Evolutionary conservation across 371 early-diverging fungal genomes (phyloP), one percentile per base, ranked within the genome.

Genomic region (Mucor piriformis): DNA sequence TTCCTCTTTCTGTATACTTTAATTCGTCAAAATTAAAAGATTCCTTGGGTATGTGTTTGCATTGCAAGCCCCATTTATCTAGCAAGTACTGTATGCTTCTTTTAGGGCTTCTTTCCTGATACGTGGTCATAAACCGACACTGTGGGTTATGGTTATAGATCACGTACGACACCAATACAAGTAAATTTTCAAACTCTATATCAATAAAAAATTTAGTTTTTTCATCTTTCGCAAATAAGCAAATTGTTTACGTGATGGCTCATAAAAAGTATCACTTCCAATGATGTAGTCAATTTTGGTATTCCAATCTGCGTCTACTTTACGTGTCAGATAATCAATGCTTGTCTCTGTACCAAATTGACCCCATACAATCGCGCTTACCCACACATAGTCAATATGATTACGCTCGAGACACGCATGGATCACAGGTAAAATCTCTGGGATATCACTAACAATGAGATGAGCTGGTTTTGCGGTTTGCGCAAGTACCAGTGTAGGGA

Each of bases 181-280:
- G 44, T 21, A 84, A 53, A n/a, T 77, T 72, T 38, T 84, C 83
- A 58, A 84, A 84, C 33, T 84, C 85, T 84, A 32, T n/a, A n/a
- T 27, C 6, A 53, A 20, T 27, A 11, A 6, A 23, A 34, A 27
- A 40, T 47, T 13, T 44, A 6, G 20, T 18, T n/a, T n/a, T n/a
- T n/a, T n/a, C n/a, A n/a, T n/a, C n/a, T n/a, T n/a, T n/a, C n/a
- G n/a, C 11, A 3, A 54, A 33, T 8, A 18, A 2, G 33, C n/a
- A 24, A 6, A 29, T 29, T 18, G 33, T 37, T 42, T 71, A 82
- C 84, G 79, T 50, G 67, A 63, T 5, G 85, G 85, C 49, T 85
- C 76, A 64, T 85, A 85, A 55, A 85, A 82, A 0, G 83, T 82
- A 50, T 85, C 85, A 46, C 83, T 83, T 3, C 85, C 85, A 38